These are phyloP conservation scores for Rhypophila decipiens DNA, from an alignment of 495 filamentous ascomycete genomes.

Conservation along the genomic window DNA sequence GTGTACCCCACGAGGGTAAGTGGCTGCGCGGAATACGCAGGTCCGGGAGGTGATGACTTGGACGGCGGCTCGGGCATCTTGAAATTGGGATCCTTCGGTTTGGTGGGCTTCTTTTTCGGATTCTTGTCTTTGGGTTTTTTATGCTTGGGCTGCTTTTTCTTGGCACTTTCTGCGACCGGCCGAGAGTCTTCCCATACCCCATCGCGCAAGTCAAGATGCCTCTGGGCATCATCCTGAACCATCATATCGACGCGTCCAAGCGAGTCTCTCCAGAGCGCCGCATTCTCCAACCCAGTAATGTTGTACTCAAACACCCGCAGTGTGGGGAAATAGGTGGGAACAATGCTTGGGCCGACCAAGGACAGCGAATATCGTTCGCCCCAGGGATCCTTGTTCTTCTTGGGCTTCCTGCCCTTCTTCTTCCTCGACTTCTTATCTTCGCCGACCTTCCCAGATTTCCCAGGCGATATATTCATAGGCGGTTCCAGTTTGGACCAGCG, in stretches of 20 bases:
- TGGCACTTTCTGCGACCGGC: not conserved
- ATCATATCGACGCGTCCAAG: not conserved
- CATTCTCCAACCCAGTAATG: conserved; percentile 65
- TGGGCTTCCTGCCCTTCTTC: conserved; percentile 39
- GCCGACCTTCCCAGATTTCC: conserved; percentile 31
- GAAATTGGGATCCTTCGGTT: conserved; percentile 56
- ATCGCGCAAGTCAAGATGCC: conserved; percentile 17
- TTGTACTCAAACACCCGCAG: conserved; percentile 90
- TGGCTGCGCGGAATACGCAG: conserved; percentile 84
- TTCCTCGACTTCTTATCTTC: conserved; percentile 23
- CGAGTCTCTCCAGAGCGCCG: conserved; percentile 37
- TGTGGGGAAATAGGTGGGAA: conserved; percentile 90
- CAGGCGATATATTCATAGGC: conserved; percentile 33
- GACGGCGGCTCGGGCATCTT: conserved; percentile 66
- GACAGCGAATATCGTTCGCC: conserved; percentile 80
- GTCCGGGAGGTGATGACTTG: conserved; percentile 68
- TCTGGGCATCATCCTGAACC: conserved; percentile 5
- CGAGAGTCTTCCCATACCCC: too few relatives aligned
- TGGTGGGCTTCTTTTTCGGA: conserved; percentile 44
- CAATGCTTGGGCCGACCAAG: conserved; percentile 74
- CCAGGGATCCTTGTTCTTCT: conserved; percentile 51
- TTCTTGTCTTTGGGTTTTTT: conserved; percentile 52
- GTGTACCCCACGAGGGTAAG: conserved; percentile 70
- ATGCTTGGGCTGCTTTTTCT: conserved; percentile 14
- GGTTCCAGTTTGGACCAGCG: conserved; percentile 70